Evolutionary conservation across 139 green algal species (phyloP).

Genomic region (Chara braunii): DNA sequence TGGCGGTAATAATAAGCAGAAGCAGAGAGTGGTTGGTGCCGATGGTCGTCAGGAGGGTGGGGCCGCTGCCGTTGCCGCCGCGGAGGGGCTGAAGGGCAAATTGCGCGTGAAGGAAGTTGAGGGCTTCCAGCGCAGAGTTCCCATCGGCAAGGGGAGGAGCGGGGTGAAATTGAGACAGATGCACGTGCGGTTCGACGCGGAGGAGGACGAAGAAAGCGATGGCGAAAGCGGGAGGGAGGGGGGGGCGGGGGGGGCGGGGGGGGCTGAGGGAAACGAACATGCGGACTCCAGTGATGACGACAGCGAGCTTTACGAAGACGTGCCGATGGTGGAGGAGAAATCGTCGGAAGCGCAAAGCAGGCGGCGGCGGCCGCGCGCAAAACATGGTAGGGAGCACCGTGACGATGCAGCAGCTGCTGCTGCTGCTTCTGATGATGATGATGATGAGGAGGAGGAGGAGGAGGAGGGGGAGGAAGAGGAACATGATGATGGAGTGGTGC

Average conservation of each 20-base stretch:
- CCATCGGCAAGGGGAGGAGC: too few species aligned
- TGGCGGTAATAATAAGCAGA: not conserved
- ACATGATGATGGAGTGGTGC: slow-evolving; percentile 38
- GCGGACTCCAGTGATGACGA: slow-evolving; percentile 18
- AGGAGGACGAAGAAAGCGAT: too few species aligned
- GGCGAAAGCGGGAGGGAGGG: slow-evolving; percentile 4
- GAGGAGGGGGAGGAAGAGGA: slow-evolving; percentile 25
- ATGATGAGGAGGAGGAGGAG: slow-evolving; percentile 14
- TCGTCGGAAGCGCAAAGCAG: slow-evolving; percentile 5
- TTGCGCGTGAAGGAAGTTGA: not conserved
- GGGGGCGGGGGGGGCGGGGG: slow-evolving; percentile 3
- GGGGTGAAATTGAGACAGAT: too few species aligned
- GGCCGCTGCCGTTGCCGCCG: not conserved
- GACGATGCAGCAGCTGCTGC: not conserved
- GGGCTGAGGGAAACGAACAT: not conserved
- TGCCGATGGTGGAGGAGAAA: not conserved
- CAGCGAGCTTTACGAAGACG: slow-evolving; percentile 29
- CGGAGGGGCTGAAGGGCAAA: not conserved
- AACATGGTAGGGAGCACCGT: too few species aligned
- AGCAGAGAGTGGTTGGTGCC: slow-evolving; percentile 1
- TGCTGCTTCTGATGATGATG: slow-evolving; percentile 20
- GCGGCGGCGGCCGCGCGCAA: too few species aligned
- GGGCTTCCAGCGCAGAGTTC: too few species aligned
- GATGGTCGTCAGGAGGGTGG: not conserved
- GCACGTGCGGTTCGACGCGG: too few species aligned